Percentiles rank a stretch among this genome's conserved stretches.
Conservation (phyloP, 2,329 filamentous ascomycete genomes). For the Claviceps fusiformis region DNA sequence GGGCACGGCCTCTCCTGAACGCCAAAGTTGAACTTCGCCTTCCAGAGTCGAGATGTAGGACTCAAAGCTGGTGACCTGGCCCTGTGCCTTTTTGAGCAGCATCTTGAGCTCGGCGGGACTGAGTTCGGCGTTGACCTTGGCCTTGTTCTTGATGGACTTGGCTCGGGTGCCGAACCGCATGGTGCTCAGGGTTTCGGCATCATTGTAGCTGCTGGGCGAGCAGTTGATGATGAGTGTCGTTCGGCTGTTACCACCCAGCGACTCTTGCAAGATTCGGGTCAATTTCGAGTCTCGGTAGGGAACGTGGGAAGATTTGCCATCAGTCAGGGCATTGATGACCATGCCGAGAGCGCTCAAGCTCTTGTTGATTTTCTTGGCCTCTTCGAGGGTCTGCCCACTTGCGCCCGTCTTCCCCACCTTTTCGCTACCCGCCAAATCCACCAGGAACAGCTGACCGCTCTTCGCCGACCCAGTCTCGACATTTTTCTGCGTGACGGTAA, state of each 20-base stretch:
- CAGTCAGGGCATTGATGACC: conserved; percentile 96
- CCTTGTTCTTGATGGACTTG: conserved; percentile 99
- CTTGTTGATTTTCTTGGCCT: conserved; percentile 99
- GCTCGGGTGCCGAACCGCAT: conserved; percentile 89
- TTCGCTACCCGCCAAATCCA: conserved; percentile 95
- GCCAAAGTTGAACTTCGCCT: conserved; percentile 75
- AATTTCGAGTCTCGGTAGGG: conserved; percentile 97
- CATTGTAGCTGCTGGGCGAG: conserved; percentile 97
- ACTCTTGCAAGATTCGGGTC: conserved; percentile 93
- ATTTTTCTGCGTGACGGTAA: conserved; percentile 96
- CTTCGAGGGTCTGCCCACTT: conserved; percentile 90
- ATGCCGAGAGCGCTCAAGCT: conserved; percentile 95
- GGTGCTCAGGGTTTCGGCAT: conserved; percentile 84
- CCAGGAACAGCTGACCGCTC: conserved; percentile 91
- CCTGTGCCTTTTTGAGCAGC: conserved; percentile 82
- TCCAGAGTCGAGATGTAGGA: conserved; percentile 74
- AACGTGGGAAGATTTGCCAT: conserved; percentile 91
- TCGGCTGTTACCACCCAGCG: conserved; percentile 88
- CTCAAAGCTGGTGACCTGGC: conserved; percentile 78
- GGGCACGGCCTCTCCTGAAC: conserved; percentile 74
- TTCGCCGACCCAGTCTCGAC: conserved; percentile 91
- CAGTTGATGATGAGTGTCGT: conserved; percentile 99
- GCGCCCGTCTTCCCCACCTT: conserved; percentile 98
- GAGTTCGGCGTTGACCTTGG: conserved; percentile 97
- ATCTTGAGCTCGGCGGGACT: conserved; percentile 91